A percentile compares a stretch with the other conserved stretches of the same genome.
Conservation (phyloP, 2,329 filamentous ascomycete species). For the Cladosporium colombiae region DNA sequence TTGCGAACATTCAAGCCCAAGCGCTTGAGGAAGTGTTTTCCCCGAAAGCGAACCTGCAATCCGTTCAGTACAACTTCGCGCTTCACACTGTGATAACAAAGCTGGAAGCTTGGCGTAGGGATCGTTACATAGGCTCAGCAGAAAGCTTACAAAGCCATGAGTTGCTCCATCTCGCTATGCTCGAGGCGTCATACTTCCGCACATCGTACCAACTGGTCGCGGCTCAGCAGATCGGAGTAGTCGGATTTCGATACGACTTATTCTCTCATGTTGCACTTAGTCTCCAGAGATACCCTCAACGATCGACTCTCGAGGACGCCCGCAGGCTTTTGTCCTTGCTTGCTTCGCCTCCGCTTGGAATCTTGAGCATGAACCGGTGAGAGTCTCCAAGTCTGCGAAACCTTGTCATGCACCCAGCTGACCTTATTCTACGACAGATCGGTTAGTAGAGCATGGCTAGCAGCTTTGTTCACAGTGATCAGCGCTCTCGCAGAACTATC, state of each 20-base stretch:
- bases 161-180: not conserved
- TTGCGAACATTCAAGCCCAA: not conserved
- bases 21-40: not conserved
- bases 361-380: not conserved
- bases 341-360: not conserved
- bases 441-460: not conserved
- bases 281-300: not conserved
- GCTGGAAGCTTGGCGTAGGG: not conserved
- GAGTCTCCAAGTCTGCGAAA: not conserved
- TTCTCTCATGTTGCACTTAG: not conserved
- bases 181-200: not conserved
- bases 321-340: not conserved
- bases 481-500: not conserved
- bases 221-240: not conserved
- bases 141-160: not conserved
- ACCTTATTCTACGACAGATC: not conserved
- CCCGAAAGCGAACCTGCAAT: not conserved
- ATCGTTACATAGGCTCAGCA: not conserved
- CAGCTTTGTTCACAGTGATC: not conserved
- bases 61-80: not conserved
- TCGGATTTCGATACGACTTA: not conserved
- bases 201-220: not conserved
- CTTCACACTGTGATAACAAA: not conserved
- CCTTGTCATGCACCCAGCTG: not conserved
- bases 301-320: not conserved